Evolutionary conservation across 2,329 filamentous ascomycete genomes (phyloP), one percentile per base, ranked within the genome.

Genomic region (Trichophyton rubrum): DNA sequence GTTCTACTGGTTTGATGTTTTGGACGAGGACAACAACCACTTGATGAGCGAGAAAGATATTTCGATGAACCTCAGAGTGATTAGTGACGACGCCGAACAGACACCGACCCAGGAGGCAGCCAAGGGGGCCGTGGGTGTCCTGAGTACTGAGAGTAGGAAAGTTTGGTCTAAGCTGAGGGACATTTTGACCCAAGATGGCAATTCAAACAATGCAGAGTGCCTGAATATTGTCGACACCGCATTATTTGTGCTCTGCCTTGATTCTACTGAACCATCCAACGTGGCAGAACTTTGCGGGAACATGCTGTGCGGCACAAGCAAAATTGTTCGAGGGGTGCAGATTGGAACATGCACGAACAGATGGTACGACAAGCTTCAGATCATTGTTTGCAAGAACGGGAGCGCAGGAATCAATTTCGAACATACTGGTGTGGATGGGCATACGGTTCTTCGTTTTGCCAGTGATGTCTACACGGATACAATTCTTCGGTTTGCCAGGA

Each of bases 401-500:
- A 96, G 90, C 70, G 93, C 93, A 0, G 93, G 93, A 4, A 97
- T 99, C 83, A 99, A 99, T 76, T 97, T 99, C 68, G 93, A 99
- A 73, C 93, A 99, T 70, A 99, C 93, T 0, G 93, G 93, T 66
- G 92, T 99, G 3, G 93, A 99, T 69, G 93, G 93, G 0, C 93
- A 99, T 71, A 99, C 93, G 0, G 93, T 99, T 22, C 82, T 99
- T 59, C 87, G 93, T 4, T 97, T 99, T 68, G 93, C 93, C 15
- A 96, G 90, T 64, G 93, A 99, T 68, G 80, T 99, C 15, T 99
- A 96, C 73, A 97, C 93, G 0, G 93, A 99, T 72, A 99, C 93
- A 1, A 97, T 99, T 66, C 83, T 99, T 40, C 87, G 93, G 9
- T 97, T 96, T 69, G 93, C 93, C 2, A 86, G 89, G 61, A 92